Evolutionary conservation across 352 stramenopile species (phyloP).

Genomic region (Phytophthora cactorum): DNA sequence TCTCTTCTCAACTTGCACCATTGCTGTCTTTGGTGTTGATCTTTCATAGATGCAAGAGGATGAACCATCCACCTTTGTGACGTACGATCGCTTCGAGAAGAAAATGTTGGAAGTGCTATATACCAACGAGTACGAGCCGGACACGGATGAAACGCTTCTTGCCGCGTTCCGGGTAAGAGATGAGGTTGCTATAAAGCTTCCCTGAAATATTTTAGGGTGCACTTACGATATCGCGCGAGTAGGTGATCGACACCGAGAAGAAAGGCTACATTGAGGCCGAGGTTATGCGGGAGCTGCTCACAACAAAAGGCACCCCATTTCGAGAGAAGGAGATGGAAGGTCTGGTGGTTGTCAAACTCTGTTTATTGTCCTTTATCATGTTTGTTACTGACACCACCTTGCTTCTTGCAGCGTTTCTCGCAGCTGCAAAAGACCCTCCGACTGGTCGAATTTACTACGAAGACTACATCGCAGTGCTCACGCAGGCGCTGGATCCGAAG

Average conservation of each 20-base stretch:
- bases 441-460: constrained; percentile 92
- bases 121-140: constrained; percentile 88
- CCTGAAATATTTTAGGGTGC: too few relatives aligned
- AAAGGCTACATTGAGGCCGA: constrained; percentile 91
- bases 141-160: constrained; percentile 89
- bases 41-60: constrained; percentile 86
- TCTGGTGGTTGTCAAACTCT: constrained; percentile 10
- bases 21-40: constrained; percentile 4
- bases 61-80: constrained; percentile 89
- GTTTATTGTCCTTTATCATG: neutral
- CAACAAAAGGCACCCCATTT: constrained; percentile 91
- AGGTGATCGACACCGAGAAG: constrained; percentile 79
- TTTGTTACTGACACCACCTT: neutral
- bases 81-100: constrained; percentile 92
- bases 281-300: constrained; percentile 87
- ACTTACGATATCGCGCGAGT: neutral
- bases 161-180: constrained; percentile 63
- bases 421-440: constrained; percentile 81
- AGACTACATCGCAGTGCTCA: constrained; percentile 90
- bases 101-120: constrained; percentile 94
- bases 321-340: constrained; percentile 92
- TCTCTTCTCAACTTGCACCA: neutral
- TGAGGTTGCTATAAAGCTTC: neutral
- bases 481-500: constrained; percentile 59
- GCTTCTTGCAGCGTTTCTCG: constrained; percentile 69